Base-by-base conservation (phyloP, 805 yeast genomes). In the Wickerhamiella sergipiensis region DNA sequence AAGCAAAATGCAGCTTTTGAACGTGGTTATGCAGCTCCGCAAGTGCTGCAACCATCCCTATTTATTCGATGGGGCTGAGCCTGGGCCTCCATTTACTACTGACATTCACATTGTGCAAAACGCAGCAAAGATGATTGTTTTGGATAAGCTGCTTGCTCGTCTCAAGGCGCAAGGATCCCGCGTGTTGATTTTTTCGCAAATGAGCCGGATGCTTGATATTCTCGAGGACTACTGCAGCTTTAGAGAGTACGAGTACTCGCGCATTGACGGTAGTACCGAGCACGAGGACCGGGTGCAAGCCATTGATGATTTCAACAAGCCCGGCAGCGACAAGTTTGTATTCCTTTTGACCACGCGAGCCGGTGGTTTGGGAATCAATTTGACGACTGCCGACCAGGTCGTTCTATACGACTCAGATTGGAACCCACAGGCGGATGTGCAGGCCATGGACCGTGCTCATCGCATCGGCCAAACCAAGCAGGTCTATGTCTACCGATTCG, bases 1-100 rank as follows among this genome's bases (percentile, higher is more conserved):
- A 64, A 63, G 65, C 19, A 90, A 89, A 59, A 89, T 96, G 4
- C 73, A 97, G 52, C 71, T 92, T 50, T 71, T 92, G 50, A 90
- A 90, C 62, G 90, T 90, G 57, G 97, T 92, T 10, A 90, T 90
- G 97, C 97, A 90, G 67, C 73, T 90, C 53, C 75, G 97, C 59
- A 90, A 90, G 67, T 90, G 97, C 66, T 92, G 97, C 65, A 90
- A 92, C 64, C 98, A 92, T 66, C 97, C 97, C 0, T 90, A 92
- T 66, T 69, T 90, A 48, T 92, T 92, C 63, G 97, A 90, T 64
- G 97, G 97, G n/a, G 98, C 97, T 0, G 97, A 89, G 65, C 97
- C 97, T 0, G 97, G 97, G 8, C 97, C 97, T 1, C 97, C 97
- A 0, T 90, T 75, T 63, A 89, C 97, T 1, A 89, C 95, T 1